Base-by-base conservation (phyloP, 1,139 yeast genomes). In the Groenewaldozyma auringiensis region DNA sequence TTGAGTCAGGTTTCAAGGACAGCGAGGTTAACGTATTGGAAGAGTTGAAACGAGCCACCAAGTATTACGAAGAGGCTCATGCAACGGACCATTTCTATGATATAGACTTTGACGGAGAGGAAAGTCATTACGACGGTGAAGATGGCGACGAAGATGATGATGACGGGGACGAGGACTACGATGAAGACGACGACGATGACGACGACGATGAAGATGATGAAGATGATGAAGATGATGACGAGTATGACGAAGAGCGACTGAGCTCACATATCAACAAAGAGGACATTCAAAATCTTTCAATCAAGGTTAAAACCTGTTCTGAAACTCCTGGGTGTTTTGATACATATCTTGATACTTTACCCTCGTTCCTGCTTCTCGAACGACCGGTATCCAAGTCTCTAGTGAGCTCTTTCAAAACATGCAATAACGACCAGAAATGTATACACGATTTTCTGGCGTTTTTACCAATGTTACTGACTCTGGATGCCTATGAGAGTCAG, bases 311-410 rank as follows among this genome's bases (percentile, higher is more conserved):
- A 4, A 35, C 8, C 4, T 35, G 38, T 20, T 16, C 25, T 17
- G 22, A 35, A 8, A 35, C 21, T 35, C n/a, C n/a, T 20, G 21
- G n/a, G n/a, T 35, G 38, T 35, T 35, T 35, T 14, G 38, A 35
- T 35, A 21, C 14, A 4, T 35, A 35, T n/a, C 16, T 35, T 9
- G 22, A 18, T 20, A 35, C 38, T 17, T 20, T 35, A 17, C 38
- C 38, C n/a, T 35, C 38, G n/a, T 35, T 35, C 22, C 9, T 35
- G 25, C n/a, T 35, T 4, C 25, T 35, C 9, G 38, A 35, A 6
- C 21, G 20, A 35, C 8, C n/a, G 14, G 22, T 35, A 4, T 35
- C 38, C 21, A 4, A 35, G 38, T 21, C n/a, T 18, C 38, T 35
- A 9, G 25, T 18, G 6, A 13, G 25, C 8, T 14, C 16, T 20